phyloP scores from a whole-genome alignment of 202 grass and related monocot genomes.

The Panicum virgatum region DNA sequence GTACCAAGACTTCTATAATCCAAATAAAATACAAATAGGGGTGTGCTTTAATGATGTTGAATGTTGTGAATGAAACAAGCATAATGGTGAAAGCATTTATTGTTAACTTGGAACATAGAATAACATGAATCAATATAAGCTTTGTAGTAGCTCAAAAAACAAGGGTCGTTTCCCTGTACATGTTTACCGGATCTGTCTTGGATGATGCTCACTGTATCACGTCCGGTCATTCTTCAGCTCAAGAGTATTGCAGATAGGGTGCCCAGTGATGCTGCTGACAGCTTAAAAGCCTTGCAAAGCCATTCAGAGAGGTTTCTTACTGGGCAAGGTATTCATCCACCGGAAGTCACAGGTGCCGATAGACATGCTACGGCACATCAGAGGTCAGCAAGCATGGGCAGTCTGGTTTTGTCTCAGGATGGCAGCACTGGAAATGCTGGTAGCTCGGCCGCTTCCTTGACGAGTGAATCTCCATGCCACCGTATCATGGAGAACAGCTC shows the following conservation, averaged over 20 bases:
- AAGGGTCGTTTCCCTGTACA: neutral
- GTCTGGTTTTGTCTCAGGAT: conserved; percentile 28
- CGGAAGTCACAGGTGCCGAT: conserved; percentile 15
- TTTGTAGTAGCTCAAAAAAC: conserved; percentile 19
- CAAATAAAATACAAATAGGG: conserved; percentile 13
- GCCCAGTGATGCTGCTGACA: conserved; percentile 54
- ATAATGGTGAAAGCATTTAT: neutral
- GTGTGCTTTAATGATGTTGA: neutral
- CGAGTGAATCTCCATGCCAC: conserved; percentile 49
- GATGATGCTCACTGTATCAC: conserved; percentile 22
- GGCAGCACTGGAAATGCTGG: conserved; percentile 21
- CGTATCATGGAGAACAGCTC: conserved; percentile 35
- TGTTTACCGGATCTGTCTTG: conserved; percentile 19
- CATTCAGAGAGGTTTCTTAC: conserved; percentile 55
- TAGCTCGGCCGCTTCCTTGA: conserved; percentile 8
- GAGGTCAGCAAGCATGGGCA: conserved; percentile 40
- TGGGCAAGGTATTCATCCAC: conserved; percentile 36
- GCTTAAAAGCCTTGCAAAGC: conserved; percentile 49
- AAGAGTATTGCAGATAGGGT: conserved; percentile 62
- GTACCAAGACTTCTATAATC: conserved; percentile 14
- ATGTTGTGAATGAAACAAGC: conserved; percentile 1
- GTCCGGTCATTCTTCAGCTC: conserved; percentile 52
- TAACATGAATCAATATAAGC: neutral
- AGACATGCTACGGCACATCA: conserved; percentile 35
- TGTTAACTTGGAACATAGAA: neutral